Evolutionary conservation across 345 rosid genomes (phyloP).

Genomic region (Isatis tinctoria): DNA sequence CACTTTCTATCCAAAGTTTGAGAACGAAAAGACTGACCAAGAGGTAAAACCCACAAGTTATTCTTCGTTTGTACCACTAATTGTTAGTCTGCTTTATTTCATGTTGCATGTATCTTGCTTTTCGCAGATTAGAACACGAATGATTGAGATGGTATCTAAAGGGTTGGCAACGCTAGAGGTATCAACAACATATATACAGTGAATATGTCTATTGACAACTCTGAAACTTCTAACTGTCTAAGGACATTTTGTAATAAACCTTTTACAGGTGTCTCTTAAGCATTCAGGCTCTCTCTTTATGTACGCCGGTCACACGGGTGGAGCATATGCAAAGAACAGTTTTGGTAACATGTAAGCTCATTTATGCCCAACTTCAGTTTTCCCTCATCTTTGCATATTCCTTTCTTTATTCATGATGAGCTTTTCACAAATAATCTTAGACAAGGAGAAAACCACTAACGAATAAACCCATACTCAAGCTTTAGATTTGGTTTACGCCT

Average conservation of each 20-base stretch:
- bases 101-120: background rate
- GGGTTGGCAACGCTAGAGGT: constrained; percentile 91
- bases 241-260: constrained; percentile 12
- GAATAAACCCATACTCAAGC: background rate
- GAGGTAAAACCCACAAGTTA: constrained; percentile 46
- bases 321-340: constrained; percentile 99
- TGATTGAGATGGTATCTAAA: constrained; percentile 87
- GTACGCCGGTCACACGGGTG: constrained; percentile 89
- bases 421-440: background rate
- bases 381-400: background rate
- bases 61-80: background rate
- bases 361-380: background rate
- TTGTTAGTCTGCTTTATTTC: background rate
- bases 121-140: constrained; percentile 71
- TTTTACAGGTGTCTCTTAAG: constrained; percentile 79
- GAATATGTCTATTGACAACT: background rate
- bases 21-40: constrained; percentile 97
- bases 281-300: constrained; percentile 98
- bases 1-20: constrained; percentile 94
- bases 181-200: constrained; percentile 6
- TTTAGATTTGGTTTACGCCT: background rate
- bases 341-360: constrained; percentile 83
- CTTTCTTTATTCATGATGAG: background rate
- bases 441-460: background rate
- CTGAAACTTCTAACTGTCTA: background rate